Evolutionary conservation across 345 rosid genomes (phyloP).

Genomic region (Citrus maxima): DNA sequence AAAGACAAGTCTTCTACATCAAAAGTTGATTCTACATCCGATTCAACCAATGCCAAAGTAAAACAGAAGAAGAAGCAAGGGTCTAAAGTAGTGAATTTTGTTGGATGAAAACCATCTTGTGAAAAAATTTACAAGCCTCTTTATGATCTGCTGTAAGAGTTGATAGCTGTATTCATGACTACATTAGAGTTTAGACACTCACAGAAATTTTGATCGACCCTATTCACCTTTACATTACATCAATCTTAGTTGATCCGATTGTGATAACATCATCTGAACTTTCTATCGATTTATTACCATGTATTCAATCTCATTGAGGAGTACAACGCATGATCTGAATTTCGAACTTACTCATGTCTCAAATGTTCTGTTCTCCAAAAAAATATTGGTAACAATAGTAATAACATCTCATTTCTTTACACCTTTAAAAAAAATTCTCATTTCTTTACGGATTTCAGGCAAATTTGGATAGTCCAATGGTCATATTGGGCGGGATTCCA

Average conservation of each 20-base stretch:
- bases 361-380: too few species aligned
- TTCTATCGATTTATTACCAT: not conserved
- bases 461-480: not conserved
- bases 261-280: not conserved
- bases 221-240: not conserved
- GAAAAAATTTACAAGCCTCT: not conserved
- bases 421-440: too few species aligned
- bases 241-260: not conserved
- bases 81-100: constrained; percentile 69
- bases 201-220: not conserved
- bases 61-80: constrained; percentile 55
- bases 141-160: not conserved
- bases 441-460: too few species aligned
- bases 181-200: not conserved
- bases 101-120: constrained; percentile 29
- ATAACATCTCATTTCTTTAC: too few species aligned
- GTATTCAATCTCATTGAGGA: not conserved
- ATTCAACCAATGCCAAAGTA: constrained; percentile 23
- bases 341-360: not conserved
- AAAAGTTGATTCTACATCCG: constrained; percentile 15
- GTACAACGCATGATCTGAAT: not conserved
- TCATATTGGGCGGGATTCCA: not conserved
- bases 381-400: not conserved
- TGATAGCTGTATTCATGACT: not conserved
- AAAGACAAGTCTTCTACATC: constrained; percentile 27